Percentiles rank a stretch among this genome's conserved stretches.
phyloP scores from a whole-genome alignment of 495 filamentous ascomycete species.

The Recurvomyces mirabilis region DNA sequence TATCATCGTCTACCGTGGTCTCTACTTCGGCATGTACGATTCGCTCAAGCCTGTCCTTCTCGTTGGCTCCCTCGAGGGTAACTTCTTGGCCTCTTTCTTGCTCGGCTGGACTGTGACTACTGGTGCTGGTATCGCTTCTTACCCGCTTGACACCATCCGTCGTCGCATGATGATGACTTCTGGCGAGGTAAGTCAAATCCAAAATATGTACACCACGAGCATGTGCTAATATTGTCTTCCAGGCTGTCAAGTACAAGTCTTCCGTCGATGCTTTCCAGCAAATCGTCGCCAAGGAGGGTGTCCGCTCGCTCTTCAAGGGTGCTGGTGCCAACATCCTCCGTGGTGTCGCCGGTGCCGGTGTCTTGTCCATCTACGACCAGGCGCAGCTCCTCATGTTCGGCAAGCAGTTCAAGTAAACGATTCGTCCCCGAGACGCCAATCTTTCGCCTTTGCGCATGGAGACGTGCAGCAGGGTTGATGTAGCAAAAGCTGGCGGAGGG shows the following conservation, averaged over 20 bases:
- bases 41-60: slow-evolving; percentile 98
- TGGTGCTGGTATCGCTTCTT: slow-evolving; percentile 99
- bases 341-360: slow-evolving; percentile 99
- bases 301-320: slow-evolving; percentile 99
- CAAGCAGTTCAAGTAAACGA: slow-evolving; percentile 78
- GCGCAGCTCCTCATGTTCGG: slow-evolving; percentile 97
- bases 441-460: no score
- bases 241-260: slow-evolving; percentile 98
- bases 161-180: slow-evolving; percentile 99
- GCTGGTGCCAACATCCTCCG: slow-evolving; percentile 99
- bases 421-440: slow-evolving; percentile 16
- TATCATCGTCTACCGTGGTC: slow-evolving; percentile 99
- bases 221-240: slow-evolving; percentile 3
- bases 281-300: slow-evolving; percentile 94
- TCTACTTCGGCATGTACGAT: slow-evolving; percentile 99
- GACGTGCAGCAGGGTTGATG: no score
- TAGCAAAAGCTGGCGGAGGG: neutral
- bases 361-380: slow-evolving; percentile 99
- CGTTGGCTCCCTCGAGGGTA: slow-evolving; percentile 80
- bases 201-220: neutral
- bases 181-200: slow-evolving; percentile 47
- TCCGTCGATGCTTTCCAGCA: slow-evolving; percentile 88
- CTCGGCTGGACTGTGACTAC: slow-evolving; percentile 99
- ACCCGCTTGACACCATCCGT: slow-evolving; percentile 98
- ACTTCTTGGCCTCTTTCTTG: slow-evolving; percentile 96